Percentiles rank a stretch among this genome's conserved stretches.
Evolutionary conservation across 345 rosid genomes (phyloP).

Genomic region (Gossypium bickii): DNA sequence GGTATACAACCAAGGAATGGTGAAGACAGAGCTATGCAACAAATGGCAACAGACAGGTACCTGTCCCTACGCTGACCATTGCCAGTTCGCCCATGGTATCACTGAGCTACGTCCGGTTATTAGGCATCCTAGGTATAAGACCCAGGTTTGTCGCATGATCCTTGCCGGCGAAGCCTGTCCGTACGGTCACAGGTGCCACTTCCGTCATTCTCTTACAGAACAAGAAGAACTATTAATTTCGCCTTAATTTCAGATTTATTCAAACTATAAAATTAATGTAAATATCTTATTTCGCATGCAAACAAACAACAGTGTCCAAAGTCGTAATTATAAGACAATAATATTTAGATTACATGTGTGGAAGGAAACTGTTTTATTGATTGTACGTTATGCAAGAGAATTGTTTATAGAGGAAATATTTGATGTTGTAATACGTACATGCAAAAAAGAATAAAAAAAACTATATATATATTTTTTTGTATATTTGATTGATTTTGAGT

Average conservation of each 20-base stretch:
- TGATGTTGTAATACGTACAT: background rate
- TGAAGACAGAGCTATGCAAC: constrained; percentile 91
- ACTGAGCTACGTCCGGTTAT: constrained; percentile 82
- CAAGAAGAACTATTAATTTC: constrained; percentile 46
- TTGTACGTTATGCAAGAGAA: background rate
- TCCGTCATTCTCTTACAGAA: constrained; percentile 84
- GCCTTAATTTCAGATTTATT: constrained; percentile 21
- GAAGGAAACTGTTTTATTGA: background rate
- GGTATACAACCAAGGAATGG: constrained; percentile 77
- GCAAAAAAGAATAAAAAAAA: background rate
- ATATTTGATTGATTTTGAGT: background rate
- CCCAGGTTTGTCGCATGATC: constrained; percentile 78
- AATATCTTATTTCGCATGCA: background rate
- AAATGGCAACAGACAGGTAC: constrained; percentile 94
- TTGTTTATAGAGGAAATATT: background rate
- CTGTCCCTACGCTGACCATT: constrained; percentile 70
- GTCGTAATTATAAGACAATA: background rate
- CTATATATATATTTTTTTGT: too few species aligned
- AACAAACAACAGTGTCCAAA: background rate
- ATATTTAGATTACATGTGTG: background rate
- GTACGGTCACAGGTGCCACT: constrained; percentile 92
- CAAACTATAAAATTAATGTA: background rate
- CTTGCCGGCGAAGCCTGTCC: constrained; percentile 66
- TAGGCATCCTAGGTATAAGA: constrained; percentile 88
- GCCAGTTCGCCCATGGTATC: constrained; percentile 90